phyloP scores from a whole-genome alignment of 169 alveolate genomes.

The Babesia gibsoni region DNA sequence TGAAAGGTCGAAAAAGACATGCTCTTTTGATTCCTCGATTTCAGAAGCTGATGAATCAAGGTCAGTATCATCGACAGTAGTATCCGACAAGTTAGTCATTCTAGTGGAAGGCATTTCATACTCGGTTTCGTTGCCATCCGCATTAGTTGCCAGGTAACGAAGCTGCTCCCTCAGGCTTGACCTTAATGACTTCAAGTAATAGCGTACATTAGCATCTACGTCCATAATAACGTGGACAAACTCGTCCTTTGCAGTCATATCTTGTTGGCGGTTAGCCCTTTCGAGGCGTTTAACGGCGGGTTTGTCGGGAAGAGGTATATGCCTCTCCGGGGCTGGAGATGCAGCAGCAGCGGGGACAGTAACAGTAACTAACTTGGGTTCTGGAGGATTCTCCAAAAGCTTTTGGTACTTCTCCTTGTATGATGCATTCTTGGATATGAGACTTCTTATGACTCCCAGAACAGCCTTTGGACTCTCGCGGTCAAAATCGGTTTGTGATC shows the following conservation, averaged over 20 bases:
- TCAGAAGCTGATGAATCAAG: conserved; percentile 1
- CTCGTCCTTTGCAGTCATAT: background rate
- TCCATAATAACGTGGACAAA: background rate
- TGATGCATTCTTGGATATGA: background rate
- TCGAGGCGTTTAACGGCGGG: conserved; percentile 1
- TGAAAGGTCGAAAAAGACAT: background rate
- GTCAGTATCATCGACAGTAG: background rate
- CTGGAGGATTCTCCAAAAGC: conserved; percentile 29
- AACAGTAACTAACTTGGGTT: conserved; percentile 30
- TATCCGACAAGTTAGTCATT: conserved; percentile 10
- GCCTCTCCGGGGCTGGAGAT: background rate
- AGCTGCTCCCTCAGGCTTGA: conserved; percentile 9
- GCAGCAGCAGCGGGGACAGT: conserved; percentile 21
- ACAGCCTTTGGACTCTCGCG: conserved; percentile 7
- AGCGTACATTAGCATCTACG: conserved; percentile 12
- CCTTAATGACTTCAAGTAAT: conserved; percentile 13
- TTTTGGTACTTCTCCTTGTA: conserved; percentile 20
- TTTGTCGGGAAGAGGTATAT: background rate
- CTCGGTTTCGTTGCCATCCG: conserved; percentile 14
- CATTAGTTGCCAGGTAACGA: background rate
- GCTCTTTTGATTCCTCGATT: background rate
- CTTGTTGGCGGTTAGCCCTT: background rate
- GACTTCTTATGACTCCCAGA: background rate
- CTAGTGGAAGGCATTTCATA: conserved; percentile 11
- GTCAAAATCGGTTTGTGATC: conserved; percentile 17